Percentiles rank a stretch among this genome's conserved stretches.
These are phyloP conservation scores for Coemansia sp. DNA, from an alignment of 192 early-diverging fungal genomes.

Conservation along the genomic window DNA sequence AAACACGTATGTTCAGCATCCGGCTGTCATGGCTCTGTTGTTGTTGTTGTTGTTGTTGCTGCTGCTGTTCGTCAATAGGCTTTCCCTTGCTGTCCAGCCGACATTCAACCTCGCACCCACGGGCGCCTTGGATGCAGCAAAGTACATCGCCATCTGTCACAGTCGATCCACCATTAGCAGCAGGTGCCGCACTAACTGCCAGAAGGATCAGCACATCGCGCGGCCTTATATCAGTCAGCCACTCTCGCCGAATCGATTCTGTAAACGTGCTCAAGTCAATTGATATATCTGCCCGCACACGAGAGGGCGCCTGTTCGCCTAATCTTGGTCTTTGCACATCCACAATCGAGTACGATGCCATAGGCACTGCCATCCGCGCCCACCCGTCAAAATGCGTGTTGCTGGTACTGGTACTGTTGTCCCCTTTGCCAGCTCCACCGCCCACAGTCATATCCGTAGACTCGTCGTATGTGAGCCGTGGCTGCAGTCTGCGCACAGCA, in stretches of 20 bases:
- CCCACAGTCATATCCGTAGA: neutral
- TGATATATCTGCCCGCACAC: constrained; percentile 80
- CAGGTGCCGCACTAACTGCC: constrained; percentile 48
- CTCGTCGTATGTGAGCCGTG: constrained; percentile 51
- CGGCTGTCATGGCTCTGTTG: constrained; percentile 10
- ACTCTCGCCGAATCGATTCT: constrained; percentile 77
- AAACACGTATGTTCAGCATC: constrained; percentile 70
- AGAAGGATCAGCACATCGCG: constrained; percentile 91
- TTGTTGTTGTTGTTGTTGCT: constrained; percentile 33
- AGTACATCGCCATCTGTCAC: neutral
- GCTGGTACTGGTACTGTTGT: neutral
- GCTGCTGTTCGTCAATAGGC: constrained; percentile 50
- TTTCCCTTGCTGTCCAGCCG: constrained; percentile 74
- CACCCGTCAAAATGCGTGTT: constrained; percentile 75
- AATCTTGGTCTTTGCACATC: constrained; percentile 60
- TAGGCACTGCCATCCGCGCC: constrained; percentile 86
- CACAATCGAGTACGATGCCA: constrained; percentile 67
- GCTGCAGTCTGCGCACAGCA: constrained; percentile 78
- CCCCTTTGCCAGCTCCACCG: neutral
- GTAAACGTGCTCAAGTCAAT: constrained; percentile 69
- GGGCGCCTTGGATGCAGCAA: constrained; percentile 43
- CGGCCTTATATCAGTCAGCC: constrained; percentile 77
- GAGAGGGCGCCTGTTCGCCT: constrained; percentile 63
- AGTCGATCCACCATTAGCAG: neutral
- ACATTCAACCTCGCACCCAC: constrained; percentile 85